These are phyloP conservation scores for Drosera capensis DNA, from an alignment of 148 eudicot species.

Conservation along the genomic window DNA sequence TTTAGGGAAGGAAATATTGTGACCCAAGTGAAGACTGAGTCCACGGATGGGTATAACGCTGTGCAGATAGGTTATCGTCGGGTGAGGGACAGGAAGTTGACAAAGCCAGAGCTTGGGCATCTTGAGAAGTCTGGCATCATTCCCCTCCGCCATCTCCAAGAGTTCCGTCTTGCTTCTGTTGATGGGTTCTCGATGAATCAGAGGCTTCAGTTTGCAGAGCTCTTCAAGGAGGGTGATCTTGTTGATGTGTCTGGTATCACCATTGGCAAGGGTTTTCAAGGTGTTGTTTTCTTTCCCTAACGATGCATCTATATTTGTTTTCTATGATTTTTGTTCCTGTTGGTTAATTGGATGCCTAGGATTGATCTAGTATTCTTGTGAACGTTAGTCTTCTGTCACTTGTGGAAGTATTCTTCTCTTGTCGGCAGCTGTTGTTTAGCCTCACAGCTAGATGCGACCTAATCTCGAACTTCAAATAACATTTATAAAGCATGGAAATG, in stretches of 20 bases:
- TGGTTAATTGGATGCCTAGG: background rate
- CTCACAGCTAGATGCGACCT: too few relatives aligned
- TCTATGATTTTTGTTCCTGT: background rate
- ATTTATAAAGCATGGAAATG: too few relatives aligned
- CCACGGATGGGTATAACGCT: constrained; percentile 79
- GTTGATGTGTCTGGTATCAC: constrained; percentile 89
- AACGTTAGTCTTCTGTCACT: too few relatives aligned
- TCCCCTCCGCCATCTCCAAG: constrained; percentile 82
- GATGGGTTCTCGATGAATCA: constrained; percentile 59
- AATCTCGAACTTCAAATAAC: too few relatives aligned
- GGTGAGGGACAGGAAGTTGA: constrained; percentile 67
- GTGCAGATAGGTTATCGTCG: constrained; percentile 90
- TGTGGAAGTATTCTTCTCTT: too few relatives aligned
- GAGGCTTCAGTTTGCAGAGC: constrained; percentile 43
- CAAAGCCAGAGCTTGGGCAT: constrained; percentile 80
- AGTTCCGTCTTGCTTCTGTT: constrained; percentile 52
- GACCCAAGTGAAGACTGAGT: constrained; percentile 81
- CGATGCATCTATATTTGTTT: background rate
- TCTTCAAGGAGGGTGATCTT: constrained; percentile 80
- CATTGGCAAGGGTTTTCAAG: constrained; percentile 91
- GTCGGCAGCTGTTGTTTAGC: too few relatives aligned
- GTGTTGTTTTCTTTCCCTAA: constrained; percentile 11
- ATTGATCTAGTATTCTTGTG: too few relatives aligned
- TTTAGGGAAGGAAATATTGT: constrained; percentile 95
- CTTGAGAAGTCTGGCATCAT: constrained; percentile 61